Conservation (phyloP, 257 asterid species). For the Marsdenia floribunda region DNA sequence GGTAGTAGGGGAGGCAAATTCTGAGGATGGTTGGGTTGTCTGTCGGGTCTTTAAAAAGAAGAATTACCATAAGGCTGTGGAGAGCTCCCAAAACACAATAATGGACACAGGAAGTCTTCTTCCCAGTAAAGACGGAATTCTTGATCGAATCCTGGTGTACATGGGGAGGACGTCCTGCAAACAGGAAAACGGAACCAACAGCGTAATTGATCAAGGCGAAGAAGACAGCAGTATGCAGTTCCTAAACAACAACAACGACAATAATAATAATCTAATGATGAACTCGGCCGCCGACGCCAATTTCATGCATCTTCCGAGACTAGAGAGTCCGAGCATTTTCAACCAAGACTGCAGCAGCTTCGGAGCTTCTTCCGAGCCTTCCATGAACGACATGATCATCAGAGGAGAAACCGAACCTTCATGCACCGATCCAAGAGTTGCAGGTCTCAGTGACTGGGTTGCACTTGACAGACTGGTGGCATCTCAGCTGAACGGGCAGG, state of each 20-base stretch:
- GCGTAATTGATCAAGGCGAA: neutral
- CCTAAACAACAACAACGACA: neutral
- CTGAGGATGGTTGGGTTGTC: conserved; percentile 93
- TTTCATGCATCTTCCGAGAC: conserved; percentile 69
- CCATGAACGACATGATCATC: conserved; percentile 17
- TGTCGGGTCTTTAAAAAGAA: conserved; percentile 98
- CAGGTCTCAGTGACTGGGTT: conserved; percentile 45
- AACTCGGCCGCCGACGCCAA: conserved; percentile 2
- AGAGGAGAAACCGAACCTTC: conserved; percentile 12
- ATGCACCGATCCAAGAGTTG: conserved; percentile 1
- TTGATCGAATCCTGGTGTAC: conserved; percentile 66
- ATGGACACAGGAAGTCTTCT: conserved; percentile 12
- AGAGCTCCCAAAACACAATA: conserved; percentile 35
- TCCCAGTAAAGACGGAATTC: conserved; percentile 52
- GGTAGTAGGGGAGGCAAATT: conserved; percentile 36
- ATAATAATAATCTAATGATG: neutral
- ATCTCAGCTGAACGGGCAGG: conserved; percentile 74
- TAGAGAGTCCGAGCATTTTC: conserved; percentile 35
- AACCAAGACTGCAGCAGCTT: conserved; percentile 24
- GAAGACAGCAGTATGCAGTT: conserved; percentile 9
- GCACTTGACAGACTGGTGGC: conserved; percentile 81
- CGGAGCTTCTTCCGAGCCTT: conserved; percentile 15
- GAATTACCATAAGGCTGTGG: conserved; percentile 72
- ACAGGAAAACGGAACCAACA: conserved; percentile 32
- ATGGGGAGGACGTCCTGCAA: conserved; percentile 62